Evolutionary conservation across 2,329 filamentous ascomycete genomes (phyloP), one percentile per base, ranked within the genome.

Genomic region (Fusarium sp.): DNA sequence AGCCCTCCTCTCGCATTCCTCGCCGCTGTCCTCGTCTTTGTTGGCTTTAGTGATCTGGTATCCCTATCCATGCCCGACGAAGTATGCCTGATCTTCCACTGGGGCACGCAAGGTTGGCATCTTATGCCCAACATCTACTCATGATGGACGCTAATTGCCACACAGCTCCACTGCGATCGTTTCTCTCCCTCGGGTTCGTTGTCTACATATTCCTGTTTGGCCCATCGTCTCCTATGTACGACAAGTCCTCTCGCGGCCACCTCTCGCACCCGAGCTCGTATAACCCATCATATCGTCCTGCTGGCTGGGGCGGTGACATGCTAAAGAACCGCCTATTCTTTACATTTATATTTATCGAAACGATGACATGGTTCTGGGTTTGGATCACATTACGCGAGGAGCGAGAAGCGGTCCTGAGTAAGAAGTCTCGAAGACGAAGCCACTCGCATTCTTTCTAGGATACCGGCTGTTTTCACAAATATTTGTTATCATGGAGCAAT

Each of bases 281-380:
- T 58, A 84, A 82, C 64, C 80, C 82, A 20, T 66, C 78, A 34
- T 84, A 85, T 72, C 68, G 80, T 58, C 81, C 83, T 39, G 79
- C 81, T 55, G 78, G 81, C 79, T 88, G 82, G 87, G 90, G 83
- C 72, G 86, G 90, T 56, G 92, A 95, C 71, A 88, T 89, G 30
- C 82, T 98, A 77, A 94, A 95, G 85, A 97, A 97, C 80, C 89
- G 94, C 57, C 85, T 97, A 45, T 90, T 97, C 45, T 97, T 98
- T 80, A 91, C 93, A 1, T 96, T 94, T 83, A 91, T 90, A 14
- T 96, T 98, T 78, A 79, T 97, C 79, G 95, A 98, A 85, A 89
- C 94, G 81, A 86, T 94, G 75, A 88, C 89, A 70, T 98, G 95
- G 94, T 95, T 97, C 82, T 98, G 95, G 95, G 90, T 90, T 30